Base-by-base conservation (phyloP, 2,329 filamentous ascomycete genomes). In the Triangularia setosa region DNA sequence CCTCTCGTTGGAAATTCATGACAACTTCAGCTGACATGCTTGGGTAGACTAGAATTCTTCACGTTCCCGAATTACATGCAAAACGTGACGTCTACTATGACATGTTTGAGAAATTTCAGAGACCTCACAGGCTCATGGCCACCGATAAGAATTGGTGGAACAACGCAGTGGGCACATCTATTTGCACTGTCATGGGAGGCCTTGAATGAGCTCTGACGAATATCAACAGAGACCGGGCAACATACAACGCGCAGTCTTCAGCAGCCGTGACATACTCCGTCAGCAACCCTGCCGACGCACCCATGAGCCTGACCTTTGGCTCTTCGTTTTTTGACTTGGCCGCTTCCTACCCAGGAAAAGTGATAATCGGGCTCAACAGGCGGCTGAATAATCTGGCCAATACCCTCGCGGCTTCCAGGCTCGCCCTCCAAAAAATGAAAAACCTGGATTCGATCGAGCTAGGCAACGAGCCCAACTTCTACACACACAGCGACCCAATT, bases 111-210 rank as follows among this genome's bases (percentile, higher is more conserved):
- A 24, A 85, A 85, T 68, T 78, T 84, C 68, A 79, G 80, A 65
- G 75, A 78, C 12, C 64, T 85, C 57, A 81, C 79, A 0, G 83
- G 83, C 1, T 75, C 74, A 11, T 83, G 80, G 79, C 83, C 83
- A 7, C 83, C 83, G 0, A 78, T 86, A 55, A 76, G 84, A 59
- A 84, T 86, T 61, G 84, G 84, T n/a, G 84, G 84, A 1, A 86
- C 84, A 0, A 86, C 83, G 0, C 83, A 85, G 76, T 60, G 33
- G 14, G 58, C n/a, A 18, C 23, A 18, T 16, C 25, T 5, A 14
- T 16, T 16, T 11, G 2, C 27, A 14, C 14, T 35, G 11, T 5
- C 3, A 12, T 33, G 6, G 14, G 12, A 57, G 9, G 9, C 24
- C 8, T 9, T 16, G 11, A 57, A n/a, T 9, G 30, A 2, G 23